Evolutionary conservation across 148 eudicot species (phyloP).

Genomic region (Heliamphora exappendiculata): DNA sequence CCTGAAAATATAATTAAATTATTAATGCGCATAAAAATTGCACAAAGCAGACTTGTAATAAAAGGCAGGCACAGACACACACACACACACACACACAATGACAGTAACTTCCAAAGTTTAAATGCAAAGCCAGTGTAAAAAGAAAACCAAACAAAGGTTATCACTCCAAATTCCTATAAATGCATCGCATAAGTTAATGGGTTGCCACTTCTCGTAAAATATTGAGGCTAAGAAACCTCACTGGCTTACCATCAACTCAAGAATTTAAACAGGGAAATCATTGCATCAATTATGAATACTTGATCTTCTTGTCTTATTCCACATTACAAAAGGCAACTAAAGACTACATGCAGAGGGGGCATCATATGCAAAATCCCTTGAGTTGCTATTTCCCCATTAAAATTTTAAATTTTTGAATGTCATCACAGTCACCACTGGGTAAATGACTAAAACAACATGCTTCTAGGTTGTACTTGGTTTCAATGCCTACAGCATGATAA

Average conservation of each 20-base stretch:
- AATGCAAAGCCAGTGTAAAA: neutral
- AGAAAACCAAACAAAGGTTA: neutral
- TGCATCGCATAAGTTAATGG: neutral
- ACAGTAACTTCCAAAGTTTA: neutral
- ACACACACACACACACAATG: neutral
- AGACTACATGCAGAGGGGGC: too few species aligned
- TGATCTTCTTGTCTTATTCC: neutral
- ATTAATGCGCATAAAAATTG: neutral
- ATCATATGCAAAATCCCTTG: too few species aligned
- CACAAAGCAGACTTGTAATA: neutral
- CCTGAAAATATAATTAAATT: conserved; percentile 36
- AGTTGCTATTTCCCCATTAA: too few species aligned
- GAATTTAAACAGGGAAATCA: neutral
- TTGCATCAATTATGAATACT: neutral
- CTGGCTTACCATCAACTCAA: neutral
- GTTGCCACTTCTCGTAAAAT: neutral
- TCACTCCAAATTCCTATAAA: neutral
- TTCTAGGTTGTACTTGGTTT: neutral
- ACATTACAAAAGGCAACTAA: neutral
- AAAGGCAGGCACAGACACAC: neutral
- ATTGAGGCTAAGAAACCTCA: neutral
- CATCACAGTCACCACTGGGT: too few species aligned
- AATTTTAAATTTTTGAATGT: too few species aligned
- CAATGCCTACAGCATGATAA: neutral
- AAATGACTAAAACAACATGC: neutral